These are phyloP conservation scores for Lichtheimia ramosa DNA, from an alignment of 371 early-diverging fungal genomes.

Conservation along the genomic window DNA sequence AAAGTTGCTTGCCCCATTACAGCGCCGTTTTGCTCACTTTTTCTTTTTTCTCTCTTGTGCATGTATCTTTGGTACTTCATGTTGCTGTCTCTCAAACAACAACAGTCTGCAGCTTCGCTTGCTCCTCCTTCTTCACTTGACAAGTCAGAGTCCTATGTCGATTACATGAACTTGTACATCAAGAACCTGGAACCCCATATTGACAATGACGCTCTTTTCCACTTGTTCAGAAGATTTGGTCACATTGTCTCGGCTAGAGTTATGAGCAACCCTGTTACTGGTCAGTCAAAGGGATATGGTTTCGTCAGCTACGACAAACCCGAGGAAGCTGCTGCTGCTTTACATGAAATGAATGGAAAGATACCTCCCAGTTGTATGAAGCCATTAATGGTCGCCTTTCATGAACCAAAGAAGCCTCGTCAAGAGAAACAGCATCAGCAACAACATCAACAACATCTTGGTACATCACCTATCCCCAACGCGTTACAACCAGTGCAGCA, in stretches of 20 bases:
- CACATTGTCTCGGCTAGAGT: constrained; percentile 41
- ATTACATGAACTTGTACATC: constrained; percentile 37
- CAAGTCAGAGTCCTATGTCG: constrained; percentile 18
- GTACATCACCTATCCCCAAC: constrained; percentile 3
- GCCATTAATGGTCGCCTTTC: constrained; percentile 37
- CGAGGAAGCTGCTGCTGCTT: constrained; percentile 41
- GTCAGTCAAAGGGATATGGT: constrained; percentile 46
- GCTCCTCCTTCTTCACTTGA: constrained; percentile 4
- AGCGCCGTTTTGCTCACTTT: not conserved
- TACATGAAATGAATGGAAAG: constrained; percentile 37
- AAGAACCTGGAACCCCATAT: constrained; percentile 39
- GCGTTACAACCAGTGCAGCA: constrained; percentile 7
- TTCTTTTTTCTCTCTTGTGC: constrained; percentile 8
- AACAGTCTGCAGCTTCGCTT: not conserved
- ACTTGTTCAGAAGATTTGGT: constrained; percentile 36
- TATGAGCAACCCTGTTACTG: constrained; percentile 41
- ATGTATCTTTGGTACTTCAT: constrained; percentile 11
- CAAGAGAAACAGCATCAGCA: constrained; percentile 18
- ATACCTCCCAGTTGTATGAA: constrained; percentile 24
- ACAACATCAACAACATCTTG: constrained; percentile 18
- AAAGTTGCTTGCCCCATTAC: constrained; percentile 4
- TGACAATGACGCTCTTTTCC: constrained; percentile 36
- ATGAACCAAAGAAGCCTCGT: constrained; percentile 45
- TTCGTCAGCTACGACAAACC: constrained; percentile 38
- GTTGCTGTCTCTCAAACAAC: constrained; percentile 9